Evolutionary conservation across 805 yeast genomes (phyloP), one percentile per base, ranked within the genome.

Genomic region (Lachancea nothofagi): DNA sequence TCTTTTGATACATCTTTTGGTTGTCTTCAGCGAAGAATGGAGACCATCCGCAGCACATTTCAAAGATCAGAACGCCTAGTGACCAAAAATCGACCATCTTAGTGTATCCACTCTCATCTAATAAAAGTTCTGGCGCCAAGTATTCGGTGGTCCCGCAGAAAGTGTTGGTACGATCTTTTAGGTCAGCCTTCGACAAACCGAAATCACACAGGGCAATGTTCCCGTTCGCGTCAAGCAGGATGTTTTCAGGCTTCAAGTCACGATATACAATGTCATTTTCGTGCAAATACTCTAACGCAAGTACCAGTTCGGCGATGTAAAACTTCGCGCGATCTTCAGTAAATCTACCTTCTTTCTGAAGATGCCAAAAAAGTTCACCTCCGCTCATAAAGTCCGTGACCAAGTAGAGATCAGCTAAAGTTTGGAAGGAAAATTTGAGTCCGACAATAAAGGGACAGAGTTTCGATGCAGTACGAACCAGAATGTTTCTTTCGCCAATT

Each of bases 21-120:
- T 95, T 88, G 62, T 87, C 90, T 47, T 90, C 97, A 20, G 97
- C 98, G 57, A 87, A 93, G 63, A 93, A 93, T 40, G 98, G 98
- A 4, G 96, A 84, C 98, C 97, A 93, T 37, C 98, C 98, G 67
- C 97, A 93, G 64, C 97, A 89, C 98, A 93, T 93, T 67, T 93
- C 98, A 64, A 93, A 93, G 33, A 93, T 88, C 43, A 93, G 70
- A 19, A 93, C 98, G 44, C 98, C 98, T 43, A 93, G 69, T 2
- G 97, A 89, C 98, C 98, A 93, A 55, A 93, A 93, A 63, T 93
- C 98, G 45, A 93, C 98, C 97, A 93, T 90, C 64, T 89, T 88
- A 27, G 97, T 93, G 67, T 93, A 93, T 13, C 98, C 98, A 40
- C 85, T 76, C 63, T 93, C 98, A 66, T 93, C 97, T 39, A 93